phyloP scores from a whole-genome alignment of 768 basidiomycete species.

The Lepiota subincarnata region DNA sequence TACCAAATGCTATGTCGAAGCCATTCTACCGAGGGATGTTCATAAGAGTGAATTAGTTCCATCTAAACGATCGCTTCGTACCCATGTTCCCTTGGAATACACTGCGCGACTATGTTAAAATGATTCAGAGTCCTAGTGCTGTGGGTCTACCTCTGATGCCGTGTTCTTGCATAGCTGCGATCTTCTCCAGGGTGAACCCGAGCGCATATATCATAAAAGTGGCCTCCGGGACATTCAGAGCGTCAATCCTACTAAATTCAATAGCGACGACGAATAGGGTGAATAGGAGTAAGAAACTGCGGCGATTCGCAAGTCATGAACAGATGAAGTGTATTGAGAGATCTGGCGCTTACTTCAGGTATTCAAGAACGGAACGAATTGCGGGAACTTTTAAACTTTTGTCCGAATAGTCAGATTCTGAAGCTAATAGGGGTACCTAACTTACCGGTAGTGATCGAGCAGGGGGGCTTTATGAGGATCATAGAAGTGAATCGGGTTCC shows the following conservation, averaged over 20 bases:
- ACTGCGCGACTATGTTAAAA: conserved; percentile 36
- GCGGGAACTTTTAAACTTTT: conserved; percentile 86
- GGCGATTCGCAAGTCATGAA: conserved; percentile 4
- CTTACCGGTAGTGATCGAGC: conserved; percentile 91
- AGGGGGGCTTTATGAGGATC: conserved; percentile 91
- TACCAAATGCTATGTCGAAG: conserved; percentile 89
- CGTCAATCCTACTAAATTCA: conserved; percentile 60
- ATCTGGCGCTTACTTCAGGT: conserved; percentile 58
- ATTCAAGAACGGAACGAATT: conserved; percentile 87
- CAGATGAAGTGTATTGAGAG: neutral
- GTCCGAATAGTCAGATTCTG: neutral
- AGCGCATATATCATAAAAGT: conserved; percentile 75
- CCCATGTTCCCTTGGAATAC: conserved; percentile 85
- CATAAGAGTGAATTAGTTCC: conserved; percentile 8
- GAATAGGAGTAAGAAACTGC: conserved; percentile 77
- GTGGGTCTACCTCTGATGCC: conserved; percentile 69
- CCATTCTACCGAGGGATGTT: conserved; percentile 58
- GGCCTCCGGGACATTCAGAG: conserved; percentile 62
- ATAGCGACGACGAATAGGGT: conserved; percentile 76
- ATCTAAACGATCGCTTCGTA: conserved; percentile 25
- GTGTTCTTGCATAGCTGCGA: conserved; percentile 94
- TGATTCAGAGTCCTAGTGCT: neutral
- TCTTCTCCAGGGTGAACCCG: conserved; percentile 88
- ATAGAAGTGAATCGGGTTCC: conserved; percentile 88
- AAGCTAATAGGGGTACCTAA: neutral